These are phyloP conservation scores for Rhizoctonia solani DNA, from an alignment of 1,284 basidiomycete species.

Conservation along the genomic window DNA sequence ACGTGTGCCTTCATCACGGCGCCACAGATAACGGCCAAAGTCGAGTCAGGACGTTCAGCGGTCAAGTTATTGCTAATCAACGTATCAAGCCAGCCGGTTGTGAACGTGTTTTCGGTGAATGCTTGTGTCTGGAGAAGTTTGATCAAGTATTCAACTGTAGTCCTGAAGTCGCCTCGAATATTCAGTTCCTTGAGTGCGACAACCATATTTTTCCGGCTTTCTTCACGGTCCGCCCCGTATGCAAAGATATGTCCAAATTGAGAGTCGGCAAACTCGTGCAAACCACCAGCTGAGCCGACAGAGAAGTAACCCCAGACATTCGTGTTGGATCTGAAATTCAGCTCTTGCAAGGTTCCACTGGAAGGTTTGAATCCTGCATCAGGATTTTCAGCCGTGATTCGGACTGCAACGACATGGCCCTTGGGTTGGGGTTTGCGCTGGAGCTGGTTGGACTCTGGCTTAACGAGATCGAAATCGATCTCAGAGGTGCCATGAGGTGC, in stretches of 20 bases:
- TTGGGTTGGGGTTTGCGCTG: slow-evolving; percentile 97
- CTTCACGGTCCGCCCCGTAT: slow-evolving; percentile 94
- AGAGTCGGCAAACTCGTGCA: slow-evolving; percentile 98
- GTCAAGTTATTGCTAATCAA: slow-evolving; percentile 96
- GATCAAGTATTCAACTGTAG: slow-evolving; percentile 98
- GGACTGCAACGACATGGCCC: slow-evolving; percentile 98
- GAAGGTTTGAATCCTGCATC: slow-evolving; percentile 99
- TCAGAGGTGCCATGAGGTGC: slow-evolving; percentile 84
- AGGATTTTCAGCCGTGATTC: slow-evolving; percentile 99
- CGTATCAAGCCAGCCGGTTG: slow-evolving; percentile 98
- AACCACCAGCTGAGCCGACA: slow-evolving; percentile 90
- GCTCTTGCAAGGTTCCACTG: slow-evolving; percentile 93
- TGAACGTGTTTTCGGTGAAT: slow-evolving; percentile 97
- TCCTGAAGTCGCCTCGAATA: slow-evolving; percentile 98
- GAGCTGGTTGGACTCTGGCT: slow-evolving; percentile 82
- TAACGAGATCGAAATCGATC: slow-evolving; percentile 95
- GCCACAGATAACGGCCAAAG: slow-evolving; percentile 93
- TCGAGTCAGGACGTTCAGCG: slow-evolving; percentile 91
- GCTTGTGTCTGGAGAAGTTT: slow-evolving; percentile 95
- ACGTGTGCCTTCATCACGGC: slow-evolving; percentile 96
- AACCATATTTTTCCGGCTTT: slow-evolving; percentile 99
- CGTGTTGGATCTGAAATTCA: slow-evolving; percentile 99
- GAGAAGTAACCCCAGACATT: slow-evolving; percentile 99
- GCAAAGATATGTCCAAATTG: slow-evolving; percentile 99
- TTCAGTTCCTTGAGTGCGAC: slow-evolving; percentile 97